phyloP scores from a whole-genome alignment of 768 basidiomycete species.

The Gloeophyllum trabeum region DNA sequence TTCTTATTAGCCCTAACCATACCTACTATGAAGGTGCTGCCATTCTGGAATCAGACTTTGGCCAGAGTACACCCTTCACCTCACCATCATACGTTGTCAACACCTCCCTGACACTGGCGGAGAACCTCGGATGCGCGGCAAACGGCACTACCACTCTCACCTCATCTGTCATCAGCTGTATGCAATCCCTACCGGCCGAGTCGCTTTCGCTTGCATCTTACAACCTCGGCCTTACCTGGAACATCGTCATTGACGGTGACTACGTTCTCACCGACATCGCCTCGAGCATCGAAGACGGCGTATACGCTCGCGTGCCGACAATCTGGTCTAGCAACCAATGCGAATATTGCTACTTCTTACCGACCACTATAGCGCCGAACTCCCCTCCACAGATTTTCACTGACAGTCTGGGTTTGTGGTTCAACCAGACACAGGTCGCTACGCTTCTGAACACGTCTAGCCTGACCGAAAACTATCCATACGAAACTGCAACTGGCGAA shows the following conservation, averaged over 20 bases:
- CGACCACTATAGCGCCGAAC: constrained; percentile 6
- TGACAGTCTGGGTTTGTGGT: constrained; percentile 1
- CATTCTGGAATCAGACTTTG: constrained; percentile 10
- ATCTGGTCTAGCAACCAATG: constrained; percentile 11
- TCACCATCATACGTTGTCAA: constrained; percentile 7
- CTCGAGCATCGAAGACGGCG: constrained; percentile 8
- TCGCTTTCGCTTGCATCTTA: constrained; percentile 4
- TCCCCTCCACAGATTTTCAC: constrained; percentile 6
- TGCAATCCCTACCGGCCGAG: constrained; percentile 5
- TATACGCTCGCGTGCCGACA: constrained; percentile 9
- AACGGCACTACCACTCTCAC: constrained; percentile 6
- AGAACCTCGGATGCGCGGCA: constrained; percentile 10
- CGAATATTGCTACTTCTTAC: constrained; percentile 12
- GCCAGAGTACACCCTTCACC: constrained; percentile 8
- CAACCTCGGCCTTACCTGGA: constrained; percentile 6
- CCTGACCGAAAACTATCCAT: constrained; percentile 12
- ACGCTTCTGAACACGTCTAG: constrained; percentile 7
- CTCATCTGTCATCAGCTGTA: constrained; percentile 1
- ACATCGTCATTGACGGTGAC: constrained; percentile 10
- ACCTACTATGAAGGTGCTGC: constrained; percentile 11
- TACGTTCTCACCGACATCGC: constrained; percentile 9
- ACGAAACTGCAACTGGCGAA: constrained; percentile 5
- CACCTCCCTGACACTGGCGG: constrained; percentile 9
- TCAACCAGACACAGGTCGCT: constrained; percentile 6
- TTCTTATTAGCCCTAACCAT: neutral